These are phyloP conservation scores for Angophora floribunda DNA, from an alignment of 345 rosid species.

Conservation along the genomic window DNA sequence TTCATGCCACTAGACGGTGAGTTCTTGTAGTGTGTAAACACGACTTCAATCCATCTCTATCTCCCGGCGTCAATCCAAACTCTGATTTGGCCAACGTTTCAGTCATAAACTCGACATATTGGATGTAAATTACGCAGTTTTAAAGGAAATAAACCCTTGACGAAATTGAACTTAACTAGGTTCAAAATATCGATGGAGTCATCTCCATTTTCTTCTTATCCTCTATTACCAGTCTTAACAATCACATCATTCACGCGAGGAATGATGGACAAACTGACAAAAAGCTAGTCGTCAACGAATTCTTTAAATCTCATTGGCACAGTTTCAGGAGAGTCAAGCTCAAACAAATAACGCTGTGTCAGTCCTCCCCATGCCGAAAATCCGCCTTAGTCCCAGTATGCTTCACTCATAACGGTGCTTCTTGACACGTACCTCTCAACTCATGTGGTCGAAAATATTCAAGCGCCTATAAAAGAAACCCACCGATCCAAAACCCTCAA, in stretches of 20 bases:
- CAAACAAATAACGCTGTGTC: not conserved
- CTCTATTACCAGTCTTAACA: not conserved
- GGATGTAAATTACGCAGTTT: not conserved
- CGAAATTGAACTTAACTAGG: not conserved
- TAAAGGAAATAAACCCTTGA: not conserved
- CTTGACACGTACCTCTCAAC: not conserved
- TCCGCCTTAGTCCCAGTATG: not conserved
- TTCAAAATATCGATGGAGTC: not conserved
- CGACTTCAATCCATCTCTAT: not conserved
- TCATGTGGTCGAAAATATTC: not conserved
- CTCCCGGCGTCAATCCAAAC: not conserved
- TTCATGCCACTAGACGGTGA: not conserved
- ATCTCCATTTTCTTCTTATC: not conserved
- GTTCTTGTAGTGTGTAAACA: not conserved
- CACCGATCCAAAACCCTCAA: not conserved
- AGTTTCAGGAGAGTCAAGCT: not conserved
- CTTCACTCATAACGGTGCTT: not conserved
- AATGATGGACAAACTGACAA: not conserved
- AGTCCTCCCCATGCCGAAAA: not conserved
- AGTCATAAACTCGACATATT: not conserved
- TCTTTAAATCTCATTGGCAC: not conserved
- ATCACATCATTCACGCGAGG: not conserved
- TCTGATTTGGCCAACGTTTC: not conserved
- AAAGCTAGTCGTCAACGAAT: fast-evolving
- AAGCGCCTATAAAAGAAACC: not conserved